Percentiles rank a stretch among this genome's conserved stretches.
These are phyloP conservation scores for Psilocybe azurescens DNA, from an alignment of 768 basidiomycete genomes.

Conservation along the genomic window DNA sequence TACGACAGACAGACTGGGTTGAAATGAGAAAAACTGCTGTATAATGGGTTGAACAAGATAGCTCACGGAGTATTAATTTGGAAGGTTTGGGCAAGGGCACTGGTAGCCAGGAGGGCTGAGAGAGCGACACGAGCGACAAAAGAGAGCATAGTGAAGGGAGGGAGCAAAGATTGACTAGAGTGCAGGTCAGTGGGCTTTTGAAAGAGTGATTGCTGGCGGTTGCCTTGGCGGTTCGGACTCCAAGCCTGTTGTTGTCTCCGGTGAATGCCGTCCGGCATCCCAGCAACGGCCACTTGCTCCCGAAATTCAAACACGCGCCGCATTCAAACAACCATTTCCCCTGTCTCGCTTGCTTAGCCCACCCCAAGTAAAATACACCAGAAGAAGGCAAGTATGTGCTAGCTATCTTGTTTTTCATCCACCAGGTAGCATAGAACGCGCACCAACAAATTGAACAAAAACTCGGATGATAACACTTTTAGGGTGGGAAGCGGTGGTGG, in stretches of 20 bases:
- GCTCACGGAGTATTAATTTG: slow-evolving; percentile 32
- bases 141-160: slow-evolving; percentile 27
- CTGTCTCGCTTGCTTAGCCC: background rate
- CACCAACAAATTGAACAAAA: too few relatives aligned
- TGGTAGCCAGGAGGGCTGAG: slow-evolving; percentile 22
- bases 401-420: too few relatives aligned
- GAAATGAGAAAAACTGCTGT: background rate
- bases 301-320: background rate
- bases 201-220: slow-evolving; percentile 12
- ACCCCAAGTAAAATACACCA: too few relatives aligned
- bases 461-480: too few relatives aligned
- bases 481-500: background rate
- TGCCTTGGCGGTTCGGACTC: slow-evolving; percentile 2
- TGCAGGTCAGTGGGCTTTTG: slow-evolving; percentile 1
- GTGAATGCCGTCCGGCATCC: background rate
- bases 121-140: slow-evolving; percentile 24
- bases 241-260: background rate
- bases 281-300: background rate
- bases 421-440: too few relatives aligned
- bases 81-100: slow-evolving; percentile 27
- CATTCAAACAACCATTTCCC: background rate
- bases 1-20: slow-evolving; percentile 25
- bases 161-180: slow-evolving; percentile 1
- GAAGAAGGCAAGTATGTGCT: too few relatives aligned
- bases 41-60: background rate